Evolutionary conservation across 2,329 filamentous ascomycete species (phyloP).

Genomic region (Coleophoma crateriformis): DNA sequence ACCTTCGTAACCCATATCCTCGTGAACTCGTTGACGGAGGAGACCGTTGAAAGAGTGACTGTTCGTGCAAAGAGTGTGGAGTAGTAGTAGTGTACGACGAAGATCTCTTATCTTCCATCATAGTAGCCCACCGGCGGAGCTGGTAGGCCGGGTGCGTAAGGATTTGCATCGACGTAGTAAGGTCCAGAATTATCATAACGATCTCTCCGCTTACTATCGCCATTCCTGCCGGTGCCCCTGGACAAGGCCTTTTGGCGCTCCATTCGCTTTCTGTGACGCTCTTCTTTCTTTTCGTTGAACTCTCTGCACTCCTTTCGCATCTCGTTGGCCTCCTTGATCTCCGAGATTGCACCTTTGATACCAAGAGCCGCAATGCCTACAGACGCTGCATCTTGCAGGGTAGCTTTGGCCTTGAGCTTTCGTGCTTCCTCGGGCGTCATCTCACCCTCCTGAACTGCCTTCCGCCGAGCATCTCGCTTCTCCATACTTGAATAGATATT

Average conservation of each 20-base stretch:
- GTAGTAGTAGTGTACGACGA: not conserved
- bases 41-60: not conserved
- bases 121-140: constrained; percentile 25
- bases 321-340: constrained; percentile 64
- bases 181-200: constrained; percentile 28
- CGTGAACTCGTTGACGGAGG: not conserved
- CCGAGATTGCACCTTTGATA: constrained; percentile 57
- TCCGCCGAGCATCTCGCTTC: constrained; percentile 54
- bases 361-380: constrained; percentile 62
- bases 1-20: not conserved
- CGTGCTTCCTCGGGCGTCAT: constrained; percentile 57
- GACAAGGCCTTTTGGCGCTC: constrained; percentile 34
- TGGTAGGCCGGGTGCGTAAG: constrained; percentile 30
- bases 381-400: constrained; percentile 59
- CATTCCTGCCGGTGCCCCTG: constrained; percentile 13
- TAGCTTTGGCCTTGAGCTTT: constrained; percentile 57
- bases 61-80: not conserved
- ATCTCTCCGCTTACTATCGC: constrained; percentile 14
- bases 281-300: constrained; percentile 42
- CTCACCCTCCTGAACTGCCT: constrained; percentile 55
- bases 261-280: constrained; percentile 36
- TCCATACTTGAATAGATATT: constrained; percentile 58
- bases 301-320: constrained; percentile 50
- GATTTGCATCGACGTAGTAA: constrained; percentile 38
- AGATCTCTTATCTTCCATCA: constrained; percentile 10